A percentile compares a stretch with the other conserved stretches of the same genome.
Conservation (phyloP, 805 yeast species). For the Yarrowia hollandica region DNA sequence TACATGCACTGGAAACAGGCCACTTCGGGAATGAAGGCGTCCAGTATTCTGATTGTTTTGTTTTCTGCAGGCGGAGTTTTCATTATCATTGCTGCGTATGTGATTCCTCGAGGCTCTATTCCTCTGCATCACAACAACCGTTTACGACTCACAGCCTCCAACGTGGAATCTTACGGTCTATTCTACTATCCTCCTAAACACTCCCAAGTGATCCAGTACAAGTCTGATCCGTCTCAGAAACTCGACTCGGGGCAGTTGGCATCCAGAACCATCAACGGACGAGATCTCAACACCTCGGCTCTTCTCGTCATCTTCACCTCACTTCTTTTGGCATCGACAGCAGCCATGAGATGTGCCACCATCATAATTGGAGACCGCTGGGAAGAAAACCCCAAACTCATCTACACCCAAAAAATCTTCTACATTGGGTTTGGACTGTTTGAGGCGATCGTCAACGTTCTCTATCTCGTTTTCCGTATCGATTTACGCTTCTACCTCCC, state of each 20-base stretch:
- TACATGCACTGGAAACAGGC: slow-evolving; percentile 50
- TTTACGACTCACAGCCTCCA: slow-evolving; percentile 59
- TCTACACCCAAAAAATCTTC: slow-evolving; percentile 55
- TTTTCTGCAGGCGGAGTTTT: slow-evolving; percentile 57
- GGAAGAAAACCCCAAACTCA: slow-evolving; percentile 36
- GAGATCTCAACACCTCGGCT: slow-evolving; percentile 47
- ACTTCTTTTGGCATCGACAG: slow-evolving; percentile 35
- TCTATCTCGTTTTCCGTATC: slow-evolving; percentile 63
- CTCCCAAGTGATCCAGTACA: slow-evolving; percentile 44
- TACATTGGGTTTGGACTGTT: slow-evolving; percentile 68
- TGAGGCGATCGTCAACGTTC: slow-evolving; percentile 56
- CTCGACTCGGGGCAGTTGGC: slow-evolving; percentile 44
- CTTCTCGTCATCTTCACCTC: slow-evolving; percentile 36
- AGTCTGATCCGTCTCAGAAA: slow-evolving; percentile 46
- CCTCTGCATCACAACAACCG: slow-evolving; percentile 30
- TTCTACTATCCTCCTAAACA: slow-evolving; percentile 52
- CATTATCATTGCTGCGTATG: slow-evolving; percentile 53
- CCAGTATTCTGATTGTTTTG: slow-evolving; percentile 48
- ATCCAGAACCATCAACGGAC: slow-evolving; percentile 42
- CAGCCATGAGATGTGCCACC: slow-evolving; percentile 41
- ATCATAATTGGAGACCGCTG: slow-evolving; percentile 34
- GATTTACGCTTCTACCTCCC: slow-evolving; percentile 82
- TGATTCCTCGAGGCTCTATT: slow-evolving; percentile 56
- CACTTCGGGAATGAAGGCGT: slow-evolving; percentile 54
- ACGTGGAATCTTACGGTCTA: slow-evolving; percentile 71